Percentiles rank a stretch among this genome's conserved stretches.
These are phyloP conservation scores for Rutstroemia sydowiana DNA, from an alignment of 2,329 filamentous ascomycete genomes.

Conservation along the genomic window DNA sequence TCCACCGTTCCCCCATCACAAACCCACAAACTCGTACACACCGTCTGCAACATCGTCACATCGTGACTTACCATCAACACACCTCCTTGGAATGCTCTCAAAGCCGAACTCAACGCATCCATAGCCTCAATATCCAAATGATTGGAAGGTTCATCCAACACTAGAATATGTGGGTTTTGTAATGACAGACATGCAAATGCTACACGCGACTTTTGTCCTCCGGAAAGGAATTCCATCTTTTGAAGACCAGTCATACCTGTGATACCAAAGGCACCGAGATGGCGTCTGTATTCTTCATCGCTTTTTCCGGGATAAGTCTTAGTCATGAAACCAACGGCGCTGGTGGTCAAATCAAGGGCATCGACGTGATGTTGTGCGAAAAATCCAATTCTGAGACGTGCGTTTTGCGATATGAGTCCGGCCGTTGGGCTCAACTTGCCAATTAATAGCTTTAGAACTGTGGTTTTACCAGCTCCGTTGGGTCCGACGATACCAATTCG, in stretches of 20 bases:
- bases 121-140: slow-evolving; percentile 97
- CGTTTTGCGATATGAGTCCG: slow-evolving; percentile 81
- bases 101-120: slow-evolving; percentile 83
- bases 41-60: slow-evolving; percentile 95
- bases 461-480: slow-evolving; percentile 98
- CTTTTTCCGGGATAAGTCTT: slow-evolving; percentile 83
- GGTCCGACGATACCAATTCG: slow-evolving; percentile 98
- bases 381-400: slow-evolving; percentile 85
- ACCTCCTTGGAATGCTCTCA: slow-evolving; percentile 83
- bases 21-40: slow-evolving; percentile 92
- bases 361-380: slow-evolving; percentile 99
- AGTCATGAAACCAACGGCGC: slow-evolving; percentile 93
- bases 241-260: slow-evolving; percentile 95
- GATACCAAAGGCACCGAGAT: slow-evolving; percentile 82
- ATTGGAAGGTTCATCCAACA: slow-evolving; percentile 97
- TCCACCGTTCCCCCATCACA: slow-evolving; percentile 91
- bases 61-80: slow-evolving; percentile 99
- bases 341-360: slow-evolving; percentile 80
- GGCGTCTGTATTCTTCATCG: slow-evolving; percentile 93
- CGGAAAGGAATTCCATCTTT: slow-evolving; percentile 88
- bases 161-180: slow-evolving; percentile 91
- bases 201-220: slow-evolving; percentile 96
- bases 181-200: slow-evolving; percentile 95
- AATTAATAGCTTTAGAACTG: slow-evolving; percentile 94
- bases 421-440: slow-evolving; percentile 69